Percentiles rank a stretch among this genome's conserved stretches.
phyloP scores from a whole-genome alignment of 768 basidiomycete genomes.

The Boletus vermiculosoides region DNA sequence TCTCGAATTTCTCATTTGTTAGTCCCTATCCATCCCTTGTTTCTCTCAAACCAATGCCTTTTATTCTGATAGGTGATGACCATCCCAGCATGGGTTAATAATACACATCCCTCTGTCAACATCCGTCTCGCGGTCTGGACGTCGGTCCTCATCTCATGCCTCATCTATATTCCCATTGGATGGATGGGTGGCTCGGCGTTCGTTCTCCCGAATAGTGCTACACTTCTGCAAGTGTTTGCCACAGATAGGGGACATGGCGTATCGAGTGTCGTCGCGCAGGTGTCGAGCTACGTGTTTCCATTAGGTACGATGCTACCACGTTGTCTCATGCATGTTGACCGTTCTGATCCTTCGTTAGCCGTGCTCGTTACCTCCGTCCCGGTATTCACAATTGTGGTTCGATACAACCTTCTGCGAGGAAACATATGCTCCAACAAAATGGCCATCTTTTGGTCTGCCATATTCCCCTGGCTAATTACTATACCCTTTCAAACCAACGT shows the following conservation, averaged over 20 bases:
- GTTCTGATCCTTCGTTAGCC: constrained; percentile 4
- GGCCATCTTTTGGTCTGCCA: constrained; percentile 25
- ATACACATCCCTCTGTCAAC: constrained; percentile 22
- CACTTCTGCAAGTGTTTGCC: constrained; percentile 20
- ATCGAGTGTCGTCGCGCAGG: constrained; percentile 5
- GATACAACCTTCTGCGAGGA: constrained; percentile 26
- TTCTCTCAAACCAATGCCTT: not conserved
- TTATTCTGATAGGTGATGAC: constrained; percentile 18
- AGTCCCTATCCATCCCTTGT: not conserved
- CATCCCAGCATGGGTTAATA: constrained; percentile 28
- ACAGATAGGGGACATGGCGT: constrained; percentile 3
- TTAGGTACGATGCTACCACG: constrained; percentile 9
- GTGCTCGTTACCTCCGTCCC: constrained; percentile 27
- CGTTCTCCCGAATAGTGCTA: constrained; percentile 1
- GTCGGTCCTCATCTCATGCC: constrained; percentile 23
- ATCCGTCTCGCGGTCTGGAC: constrained; percentile 22
- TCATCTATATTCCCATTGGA: constrained; percentile 25
- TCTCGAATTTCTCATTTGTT: constrained; percentile 28
- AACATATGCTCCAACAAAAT: constrained; percentile 24
- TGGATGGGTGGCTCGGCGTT: constrained; percentile 23
- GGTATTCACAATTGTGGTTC: constrained; percentile 24
- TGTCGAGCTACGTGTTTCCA: constrained; percentile 23
- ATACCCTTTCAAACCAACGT: constrained; percentile 29
- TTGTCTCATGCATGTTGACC: not conserved
- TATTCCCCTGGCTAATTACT: constrained; percentile 23